A percentile compares a stretch with the other conserved stretches of the same genome.
phyloP scores from a whole-genome alignment of 768 basidiomycete species.

The Xerocomellus dryophilus region DNA sequence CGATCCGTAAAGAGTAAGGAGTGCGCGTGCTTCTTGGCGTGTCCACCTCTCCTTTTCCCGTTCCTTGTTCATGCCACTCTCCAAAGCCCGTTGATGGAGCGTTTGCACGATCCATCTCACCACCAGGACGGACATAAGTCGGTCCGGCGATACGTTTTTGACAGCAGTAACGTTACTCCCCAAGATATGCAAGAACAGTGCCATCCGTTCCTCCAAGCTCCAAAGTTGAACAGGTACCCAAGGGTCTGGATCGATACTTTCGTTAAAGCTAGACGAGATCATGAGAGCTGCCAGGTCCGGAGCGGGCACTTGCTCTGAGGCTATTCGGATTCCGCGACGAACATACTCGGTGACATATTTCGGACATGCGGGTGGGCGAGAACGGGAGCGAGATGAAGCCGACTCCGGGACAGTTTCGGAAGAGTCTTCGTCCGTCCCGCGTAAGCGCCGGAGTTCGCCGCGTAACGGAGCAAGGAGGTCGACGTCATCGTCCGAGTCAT shows the following conservation, averaged over 20 bases:
- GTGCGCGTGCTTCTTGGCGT: slow-evolving; percentile 52
- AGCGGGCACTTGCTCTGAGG: slow-evolving; percentile 54
- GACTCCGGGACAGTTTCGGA: slow-evolving; percentile 30
- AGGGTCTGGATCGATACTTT: slow-evolving; percentile 18
- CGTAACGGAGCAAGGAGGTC: slow-evolving; percentile 69
- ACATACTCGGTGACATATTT: slow-evolving; percentile 53
- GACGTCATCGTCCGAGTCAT: slow-evolving; percentile 43
- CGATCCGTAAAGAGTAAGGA: slow-evolving; percentile 49
- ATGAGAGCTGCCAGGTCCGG: slow-evolving; percentile 48
- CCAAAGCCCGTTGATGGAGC: slow-evolving; percentile 50
- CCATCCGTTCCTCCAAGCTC: slow-evolving; percentile 49
- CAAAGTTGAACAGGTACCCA: slow-evolving; percentile 47
- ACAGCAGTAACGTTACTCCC: slow-evolving; percentile 52
- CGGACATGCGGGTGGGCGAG: slow-evolving; percentile 11
- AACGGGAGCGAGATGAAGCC: slow-evolving; percentile 33
- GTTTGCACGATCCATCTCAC: slow-evolving; percentile 60
- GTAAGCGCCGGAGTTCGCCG: slow-evolving; percentile 62
- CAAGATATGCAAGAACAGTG: slow-evolving; percentile 53
- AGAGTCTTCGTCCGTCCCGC: slow-evolving; percentile 36
- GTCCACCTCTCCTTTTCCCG: slow-evolving; percentile 71
- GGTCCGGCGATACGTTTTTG: slow-evolving; percentile 43
- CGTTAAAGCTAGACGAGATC: slow-evolving; percentile 33
- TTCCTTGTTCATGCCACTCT: slow-evolving; percentile 48
- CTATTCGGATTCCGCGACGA: slow-evolving; percentile 66
- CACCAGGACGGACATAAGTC: slow-evolving; percentile 51